These are phyloP conservation scores for Adiantum capillusveneris DNA, from an alignment of 75 land plant genomes.

Conservation along the genomic window DNA sequence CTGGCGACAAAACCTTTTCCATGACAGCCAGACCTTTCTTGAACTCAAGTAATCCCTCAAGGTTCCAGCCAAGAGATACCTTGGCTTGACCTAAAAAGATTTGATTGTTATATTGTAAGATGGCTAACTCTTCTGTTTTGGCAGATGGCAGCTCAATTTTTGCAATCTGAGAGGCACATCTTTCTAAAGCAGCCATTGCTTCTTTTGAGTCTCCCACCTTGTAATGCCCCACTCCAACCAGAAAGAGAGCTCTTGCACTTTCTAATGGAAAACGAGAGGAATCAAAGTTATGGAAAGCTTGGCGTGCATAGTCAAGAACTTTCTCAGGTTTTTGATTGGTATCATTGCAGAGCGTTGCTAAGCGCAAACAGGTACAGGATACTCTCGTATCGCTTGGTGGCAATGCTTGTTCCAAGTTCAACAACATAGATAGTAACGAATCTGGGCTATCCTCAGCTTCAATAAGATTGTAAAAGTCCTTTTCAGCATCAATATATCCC, in stretches of 20 bases:
- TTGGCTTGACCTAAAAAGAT: not conserved
- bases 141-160: not conserved
- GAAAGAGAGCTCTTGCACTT: not conserved
- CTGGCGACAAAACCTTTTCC: not conserved
- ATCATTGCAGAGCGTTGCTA: not conserved
- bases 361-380: not conserved
- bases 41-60: not conserved
- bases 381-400: not conserved
- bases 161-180: not conserved
- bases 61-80: not conserved
- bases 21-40: not conserved
- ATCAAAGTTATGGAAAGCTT: not conserved
- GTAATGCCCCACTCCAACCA: constrained; percentile 1
- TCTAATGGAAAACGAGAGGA: not conserved
- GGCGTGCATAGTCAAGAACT: not conserved
- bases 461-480: not conserved
- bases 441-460: not conserved
- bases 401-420: not conserved
- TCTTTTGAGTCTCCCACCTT: not conserved
- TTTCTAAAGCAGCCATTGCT: constrained; percentile 1
- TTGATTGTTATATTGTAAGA: not conserved
- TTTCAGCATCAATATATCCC: not conserved
- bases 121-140: not conserved
- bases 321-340: not conserved
- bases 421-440: not conserved